Base-by-base conservation (phyloP, 2,329 filamentous ascomycete genomes). In the Arthrocladium fulminans region DNA sequence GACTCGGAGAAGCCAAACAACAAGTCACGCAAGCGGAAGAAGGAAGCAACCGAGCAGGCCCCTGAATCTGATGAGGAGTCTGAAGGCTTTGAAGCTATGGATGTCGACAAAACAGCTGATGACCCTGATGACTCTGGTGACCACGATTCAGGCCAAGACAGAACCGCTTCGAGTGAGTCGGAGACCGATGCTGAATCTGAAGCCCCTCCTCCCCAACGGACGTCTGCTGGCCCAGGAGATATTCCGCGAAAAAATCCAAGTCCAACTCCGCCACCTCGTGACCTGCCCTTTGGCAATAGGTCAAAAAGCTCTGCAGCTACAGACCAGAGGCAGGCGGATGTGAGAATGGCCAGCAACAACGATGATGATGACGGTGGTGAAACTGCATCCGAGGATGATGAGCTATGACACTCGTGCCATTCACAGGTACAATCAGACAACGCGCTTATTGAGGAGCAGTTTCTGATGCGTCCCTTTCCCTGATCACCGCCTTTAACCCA, bases 371-470 rank as follows among this genome's bases (percentile, higher is more conserved):
- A 51, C 45, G 47, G 53, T 23, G 57, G 53, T 23, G 57, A 55
- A 37, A 55, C 53, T 2, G 55, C 53, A 19, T 57, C 55, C 20
- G 56, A 59, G 48, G 55, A 54, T 47, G 51, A 54, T 24, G 56
- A 59, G 41, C 47, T 59, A 51, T 58, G 54, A 56, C 25, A 15
- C n/a, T n/a, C n/a, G n/a, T n/a, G n/a, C n/a, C n/a, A n/a, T n/a
- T n/a, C n/a, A n/a, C n/a, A n/a, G n/a, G n/a, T n/a, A n/a, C n/a
- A n/a, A n/a, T n/a, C n/a, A n/a, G n/a, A n/a, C n/a, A n/a, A n/a
- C n/a, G n/a, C n/a, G n/a, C n/a, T n/a, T n/a, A n/a, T n/a, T n/a
- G n/a, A n/a, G n/a, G n/a, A n/a, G n/a, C n/a, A n/a, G n/a, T n/a
- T n/a, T n/a, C n/a, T n/a, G n/a, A n/a, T n/a, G n/a, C n/a, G n/a